Conservation (phyloP, 116 monocot genomes). For the Trichopus zeylanicus region DNA sequence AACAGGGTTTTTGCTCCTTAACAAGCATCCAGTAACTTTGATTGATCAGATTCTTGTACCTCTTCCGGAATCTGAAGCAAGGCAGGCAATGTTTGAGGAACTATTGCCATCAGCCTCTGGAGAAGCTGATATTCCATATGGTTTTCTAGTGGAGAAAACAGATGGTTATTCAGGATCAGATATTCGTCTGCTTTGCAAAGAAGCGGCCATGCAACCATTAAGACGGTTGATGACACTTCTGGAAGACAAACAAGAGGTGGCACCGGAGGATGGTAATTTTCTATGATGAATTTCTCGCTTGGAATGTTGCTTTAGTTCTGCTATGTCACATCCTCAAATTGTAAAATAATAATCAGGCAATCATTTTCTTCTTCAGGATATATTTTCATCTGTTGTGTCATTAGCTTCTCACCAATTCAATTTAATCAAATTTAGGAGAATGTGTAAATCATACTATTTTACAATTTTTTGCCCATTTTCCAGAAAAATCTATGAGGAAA, state of each 20-base stretch:
- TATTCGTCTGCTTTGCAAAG: conserved; percentile 94
- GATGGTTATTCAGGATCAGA: conserved; percentile 99
- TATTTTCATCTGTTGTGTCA: too few species aligned
- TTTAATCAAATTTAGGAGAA: too few species aligned
- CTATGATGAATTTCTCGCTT: neutral
- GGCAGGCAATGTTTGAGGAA: conserved; percentile 81
- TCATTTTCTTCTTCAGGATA: too few species aligned
- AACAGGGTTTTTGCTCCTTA: neutral
- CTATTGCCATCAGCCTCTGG: conserved; percentile 49
- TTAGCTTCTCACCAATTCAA: too few species aligned
- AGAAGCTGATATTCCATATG: conserved; percentile 52
- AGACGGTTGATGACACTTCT: conserved; percentile 71
- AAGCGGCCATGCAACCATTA: conserved; percentile 97
- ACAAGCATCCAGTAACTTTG: neutral
- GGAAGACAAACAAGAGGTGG: conserved; percentile 37
- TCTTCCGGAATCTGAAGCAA: conserved; percentile 91
- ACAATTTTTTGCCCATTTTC: too few species aligned
- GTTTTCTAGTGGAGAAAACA: conserved; percentile 64
- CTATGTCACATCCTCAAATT: neutral
- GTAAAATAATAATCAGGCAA: too few species aligned
- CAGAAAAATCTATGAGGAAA: too few species aligned
- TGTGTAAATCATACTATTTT: too few species aligned
- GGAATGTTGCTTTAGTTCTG: neutral
- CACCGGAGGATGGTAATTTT: conserved; percentile 68
- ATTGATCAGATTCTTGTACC: conserved; percentile 81